These are phyloP conservation scores for Pseudogymnoascus verrucosus DNA, from an alignment of 2,329 filamentous ascomycete species.

Conservation along the genomic window DNA sequence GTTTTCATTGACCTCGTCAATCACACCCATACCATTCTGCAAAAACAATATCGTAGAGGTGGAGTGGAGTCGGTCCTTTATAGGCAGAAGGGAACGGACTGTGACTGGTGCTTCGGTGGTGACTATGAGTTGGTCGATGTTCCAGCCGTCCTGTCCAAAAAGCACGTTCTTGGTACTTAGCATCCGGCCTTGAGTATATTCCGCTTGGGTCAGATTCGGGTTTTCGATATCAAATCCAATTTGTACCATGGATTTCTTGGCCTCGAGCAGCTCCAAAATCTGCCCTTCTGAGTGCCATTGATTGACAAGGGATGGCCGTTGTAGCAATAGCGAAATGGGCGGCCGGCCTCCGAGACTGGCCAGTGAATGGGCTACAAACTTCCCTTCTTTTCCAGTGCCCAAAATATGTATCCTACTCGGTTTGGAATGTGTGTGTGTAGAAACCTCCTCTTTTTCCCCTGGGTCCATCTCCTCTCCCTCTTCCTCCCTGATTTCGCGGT, in stretches of 20 bases:
- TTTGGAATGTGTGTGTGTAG: background rate
- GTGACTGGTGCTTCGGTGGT: slow-evolving; percentile 55
- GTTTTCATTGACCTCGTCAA: slow-evolving; percentile 66
- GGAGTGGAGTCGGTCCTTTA: slow-evolving; percentile 59
- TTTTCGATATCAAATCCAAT: slow-evolving; percentile 26
- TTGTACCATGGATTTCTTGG: slow-evolving; percentile 32
- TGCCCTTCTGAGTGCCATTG: slow-evolving; percentile 40
- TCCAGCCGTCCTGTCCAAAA: slow-evolving; percentile 28
- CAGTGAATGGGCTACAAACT: slow-evolving; percentile 58
- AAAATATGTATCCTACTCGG: slow-evolving; percentile 49
- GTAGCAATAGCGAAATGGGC: slow-evolving; percentile 56
- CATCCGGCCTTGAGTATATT: slow-evolving; percentile 20
- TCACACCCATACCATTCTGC: slow-evolving; percentile 73
- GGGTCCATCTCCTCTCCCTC: slow-evolving; percentile 19
- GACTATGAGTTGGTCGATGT: slow-evolving; percentile 64
- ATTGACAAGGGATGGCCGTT: slow-evolving; percentile 36
- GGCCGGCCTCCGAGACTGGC: slow-evolving; percentile 49
- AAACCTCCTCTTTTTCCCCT: slow-evolving; percentile 16
- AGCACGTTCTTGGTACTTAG: slow-evolving; percentile 18
- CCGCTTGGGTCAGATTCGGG: slow-evolving; percentile 11
- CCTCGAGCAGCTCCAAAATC: slow-evolving; percentile 38
- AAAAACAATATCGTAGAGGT: slow-evolving; percentile 68
- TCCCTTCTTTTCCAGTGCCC: slow-evolving; percentile 56
- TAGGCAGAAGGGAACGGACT: slow-evolving; percentile 45
- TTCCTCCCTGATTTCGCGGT: background rate